Evolutionary conservation across 2,329 filamentous ascomycete species (phyloP).

Genomic region (Aureobasidium leucospermi): DNA sequence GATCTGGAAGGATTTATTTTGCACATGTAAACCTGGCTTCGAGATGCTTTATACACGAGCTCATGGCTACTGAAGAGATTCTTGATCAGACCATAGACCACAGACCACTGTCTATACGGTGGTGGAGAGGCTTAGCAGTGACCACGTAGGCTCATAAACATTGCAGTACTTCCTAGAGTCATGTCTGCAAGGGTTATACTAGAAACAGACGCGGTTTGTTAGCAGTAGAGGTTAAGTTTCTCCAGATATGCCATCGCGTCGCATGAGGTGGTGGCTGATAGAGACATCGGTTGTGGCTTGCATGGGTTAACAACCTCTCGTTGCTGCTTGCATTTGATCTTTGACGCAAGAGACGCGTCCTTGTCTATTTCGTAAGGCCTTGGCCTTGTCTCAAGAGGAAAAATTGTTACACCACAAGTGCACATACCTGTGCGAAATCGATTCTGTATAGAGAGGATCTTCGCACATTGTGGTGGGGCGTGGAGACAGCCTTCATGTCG

Average conservation of each 20-base stretch:
- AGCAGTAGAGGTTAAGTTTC: neutral
- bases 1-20: neutral
- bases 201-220: neutral
- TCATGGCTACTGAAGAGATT: neutral
- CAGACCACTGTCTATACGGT: neutral
- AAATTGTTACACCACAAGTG: neutral
- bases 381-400: neutral
- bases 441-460: neutral
- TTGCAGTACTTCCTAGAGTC: neutral
- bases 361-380: neutral
- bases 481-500: neutral
- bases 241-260: neutral
- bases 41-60: neutral
- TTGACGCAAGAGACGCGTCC: neutral
- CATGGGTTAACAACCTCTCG: neutral
- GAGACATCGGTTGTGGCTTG: neutral
- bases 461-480: neutral
- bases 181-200: neutral
- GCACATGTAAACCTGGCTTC: neutral
- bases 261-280: constrained; percentile 1
- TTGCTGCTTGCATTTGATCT: neutral
- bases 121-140: neutral
- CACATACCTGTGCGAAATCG: neutral
- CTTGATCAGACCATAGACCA: neutral
- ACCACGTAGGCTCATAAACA: neutral